phyloP scores from a whole-genome alignment of 177 flowering plant genomes.

The Vitis hybrid region DNA sequence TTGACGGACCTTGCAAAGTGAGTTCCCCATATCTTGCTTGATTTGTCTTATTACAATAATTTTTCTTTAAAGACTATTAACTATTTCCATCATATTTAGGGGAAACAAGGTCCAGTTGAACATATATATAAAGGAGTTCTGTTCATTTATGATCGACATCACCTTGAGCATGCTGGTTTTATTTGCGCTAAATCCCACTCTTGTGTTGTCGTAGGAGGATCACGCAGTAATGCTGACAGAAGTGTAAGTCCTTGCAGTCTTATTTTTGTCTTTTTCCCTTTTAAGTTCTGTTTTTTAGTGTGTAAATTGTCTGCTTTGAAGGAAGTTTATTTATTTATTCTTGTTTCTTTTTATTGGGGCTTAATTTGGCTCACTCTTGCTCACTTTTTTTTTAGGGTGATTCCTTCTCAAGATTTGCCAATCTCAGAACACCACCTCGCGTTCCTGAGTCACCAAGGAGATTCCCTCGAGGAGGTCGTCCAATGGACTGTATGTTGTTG shows the following conservation, averaged over 20 bases:
- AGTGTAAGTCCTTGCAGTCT: constrained; percentile 46
- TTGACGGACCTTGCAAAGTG: constrained; percentile 90
- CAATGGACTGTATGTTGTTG: constrained; percentile 52
- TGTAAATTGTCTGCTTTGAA: background rate
- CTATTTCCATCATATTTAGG: constrained; percentile 37
- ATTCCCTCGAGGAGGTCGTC: constrained; percentile 65
- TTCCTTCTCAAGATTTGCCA: constrained; percentile 55
- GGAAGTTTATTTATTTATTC: background rate
- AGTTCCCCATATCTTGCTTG: constrained; percentile 12
- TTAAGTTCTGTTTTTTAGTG: background rate
- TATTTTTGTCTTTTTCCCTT: background rate
- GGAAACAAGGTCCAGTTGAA: constrained; percentile 97
- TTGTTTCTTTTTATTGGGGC: background rate
- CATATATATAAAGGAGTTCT: constrained; percentile 82
- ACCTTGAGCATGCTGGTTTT: constrained; percentile 96
- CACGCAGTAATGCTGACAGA: constrained; percentile 66
- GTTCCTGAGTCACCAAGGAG: constrained; percentile 69
- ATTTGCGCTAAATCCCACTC: constrained; percentile 86
- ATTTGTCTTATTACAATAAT: background rate
- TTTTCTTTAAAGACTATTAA: background rate
- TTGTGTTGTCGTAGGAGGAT: constrained; percentile 81
- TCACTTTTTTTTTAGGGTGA: constrained; percentile 41
- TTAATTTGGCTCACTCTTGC: background rate
- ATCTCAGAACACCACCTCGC: constrained; percentile 54
- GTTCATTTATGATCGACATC: constrained; percentile 91